Base-by-base conservation (phyloP, 1,284 basidiomycete species). In the Puccinia triticina region DNA sequence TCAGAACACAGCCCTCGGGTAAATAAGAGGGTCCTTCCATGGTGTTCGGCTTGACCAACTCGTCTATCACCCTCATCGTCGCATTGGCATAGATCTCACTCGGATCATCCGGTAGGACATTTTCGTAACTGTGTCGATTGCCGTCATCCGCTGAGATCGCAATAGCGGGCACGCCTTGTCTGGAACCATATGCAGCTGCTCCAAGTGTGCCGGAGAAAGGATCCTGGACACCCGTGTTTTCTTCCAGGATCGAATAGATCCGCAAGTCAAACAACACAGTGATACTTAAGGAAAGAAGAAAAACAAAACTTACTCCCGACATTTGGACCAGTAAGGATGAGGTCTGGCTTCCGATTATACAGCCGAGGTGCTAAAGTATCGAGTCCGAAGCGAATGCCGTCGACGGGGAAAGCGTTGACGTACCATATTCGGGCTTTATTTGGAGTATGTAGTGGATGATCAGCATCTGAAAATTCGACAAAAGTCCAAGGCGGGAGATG, bases 151-250 rank as follows among this genome's bases (percentile, higher is more conserved):
- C 57, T 18, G 78, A 81, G 29, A 81, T 73, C 7, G 78, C 69
- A 61, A 81, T 81, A 10, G 78, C 67, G 4, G 78, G 69, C 14
- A 81, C 57, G 0, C 78, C 78, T n/a, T 71, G 43, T 55, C 43
- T 29, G 0, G 78, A 8, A 34, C 53, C 78, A 64, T 46, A 81
- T 0, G 23, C 29, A 10, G 78, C 78, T 21, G 78, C 78, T 16
- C 78, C 78, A 10, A 81, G 23, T n/a, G 78, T 81, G 10, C 78
- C 78, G n/a, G 78, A 81, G 43, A 81, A 81, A n/a, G 40, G 29
- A 16, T 81, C 71, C 57, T 71, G 66, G 2, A 81, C 23, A 5
- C 32, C 43, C 5, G 72, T 57, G 59, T 81, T 81, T 61, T 46
- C 78, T 81, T n/a, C 18, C 32, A 16, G 37, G n/a, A 37, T 50